phyloP scores from a whole-genome alignment of 2,329 filamentous ascomycete species.

The Apiospora rasikravindrae region DNA sequence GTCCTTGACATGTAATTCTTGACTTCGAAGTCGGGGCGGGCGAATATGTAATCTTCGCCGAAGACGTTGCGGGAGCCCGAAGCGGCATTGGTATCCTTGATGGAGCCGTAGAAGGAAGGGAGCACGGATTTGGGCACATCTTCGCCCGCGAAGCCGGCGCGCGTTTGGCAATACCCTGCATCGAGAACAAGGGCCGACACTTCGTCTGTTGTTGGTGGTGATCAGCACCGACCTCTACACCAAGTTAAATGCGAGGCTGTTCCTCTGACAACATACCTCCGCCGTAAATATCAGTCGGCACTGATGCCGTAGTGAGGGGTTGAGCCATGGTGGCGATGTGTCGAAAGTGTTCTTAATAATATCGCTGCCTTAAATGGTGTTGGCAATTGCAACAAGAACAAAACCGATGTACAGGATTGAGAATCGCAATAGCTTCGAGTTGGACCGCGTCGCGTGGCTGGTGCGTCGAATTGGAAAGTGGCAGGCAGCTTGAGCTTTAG shows the following conservation, averaged over 20 bases:
- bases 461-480: conserved; percentile 14
- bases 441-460: conserved; percentile 10
- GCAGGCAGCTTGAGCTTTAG: conserved; percentile 9
- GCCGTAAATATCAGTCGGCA: conserved; percentile 67
- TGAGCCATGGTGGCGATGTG: conserved; percentile 53
- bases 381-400: neutral
- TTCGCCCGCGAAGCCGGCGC: conserved; percentile 96
- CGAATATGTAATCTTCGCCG: conserved; percentile 88
- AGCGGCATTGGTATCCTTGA: conserved; percentile 49
- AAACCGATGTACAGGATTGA: neutral
- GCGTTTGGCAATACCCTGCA: conserved; percentile 87
- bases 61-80: conserved; percentile 65
- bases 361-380: neutral
- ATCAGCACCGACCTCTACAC: conserved; percentile 21
- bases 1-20: conserved; percentile 84
- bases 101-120: conserved; percentile 83
- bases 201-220: conserved; percentile 69
- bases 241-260: neutral
- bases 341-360: neutral
- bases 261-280: conserved; percentile 52
- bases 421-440: conserved; percentile 14
- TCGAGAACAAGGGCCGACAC: conserved; percentile 97
- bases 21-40: conserved; percentile 77
- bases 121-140: conserved; percentile 94
- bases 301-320: conserved; percentile 59